Conservation (phyloP, 306 rosid species). For the Neltuma alba region DNA sequence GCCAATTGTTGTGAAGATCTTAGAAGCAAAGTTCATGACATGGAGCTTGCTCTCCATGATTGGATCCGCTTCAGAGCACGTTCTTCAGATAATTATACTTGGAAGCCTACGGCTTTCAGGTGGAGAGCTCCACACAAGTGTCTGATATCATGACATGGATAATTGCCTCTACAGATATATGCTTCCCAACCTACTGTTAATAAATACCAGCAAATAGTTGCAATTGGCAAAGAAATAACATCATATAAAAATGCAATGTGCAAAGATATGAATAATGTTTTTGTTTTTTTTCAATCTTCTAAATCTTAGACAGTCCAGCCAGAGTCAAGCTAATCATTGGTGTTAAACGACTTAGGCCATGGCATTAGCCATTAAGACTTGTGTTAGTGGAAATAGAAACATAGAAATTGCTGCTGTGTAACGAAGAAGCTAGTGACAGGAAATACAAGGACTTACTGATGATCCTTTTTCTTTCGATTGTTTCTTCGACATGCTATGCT, state of each 20-base stretch:
- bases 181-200: background rate
- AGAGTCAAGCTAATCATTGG: background rate
- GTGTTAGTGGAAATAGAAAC: background rate
- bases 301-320: background rate
- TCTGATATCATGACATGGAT: constrained; percentile 28
- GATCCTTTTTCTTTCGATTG: background rate
- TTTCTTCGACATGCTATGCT: background rate
- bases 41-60: constrained; percentile 58
- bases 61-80: constrained; percentile 44
- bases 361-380: background rate
- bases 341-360: background rate
- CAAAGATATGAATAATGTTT: background rate
- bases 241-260: background rate
- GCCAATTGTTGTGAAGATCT: constrained; percentile 57
- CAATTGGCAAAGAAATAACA: background rate
- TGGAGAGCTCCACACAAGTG: constrained; percentile 55
- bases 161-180: constrained; percentile 4
- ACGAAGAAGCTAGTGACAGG: background rate
- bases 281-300: background rate
- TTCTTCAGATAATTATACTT: constrained; percentile 23
- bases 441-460: background rate
- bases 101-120: constrained; percentile 27
- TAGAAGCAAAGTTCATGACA: constrained; percentile 57
- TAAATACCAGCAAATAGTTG: background rate
- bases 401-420: background rate